Conservation (phyloP, 805 yeast species). For the Monosporozyma solicola region DNA sequence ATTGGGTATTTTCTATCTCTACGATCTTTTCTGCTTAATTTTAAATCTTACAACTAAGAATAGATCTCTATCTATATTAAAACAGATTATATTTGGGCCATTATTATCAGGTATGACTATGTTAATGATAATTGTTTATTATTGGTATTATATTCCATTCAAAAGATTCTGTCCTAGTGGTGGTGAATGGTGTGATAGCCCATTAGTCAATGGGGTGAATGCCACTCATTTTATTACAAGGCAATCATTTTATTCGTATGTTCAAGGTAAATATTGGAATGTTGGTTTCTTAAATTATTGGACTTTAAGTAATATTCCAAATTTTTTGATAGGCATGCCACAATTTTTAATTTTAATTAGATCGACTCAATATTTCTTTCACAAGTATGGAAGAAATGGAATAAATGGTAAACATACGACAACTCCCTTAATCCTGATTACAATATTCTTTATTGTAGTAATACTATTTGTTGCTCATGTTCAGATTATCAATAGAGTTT, state of each 20-base stretch:
- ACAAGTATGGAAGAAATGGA: conserved; percentile 30
- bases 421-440: conserved; percentile 35
- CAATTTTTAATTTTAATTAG: conserved; percentile 39
- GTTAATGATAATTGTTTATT: conserved; percentile 35
- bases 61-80: conserved; percentile 5
- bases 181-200: conserved; percentile 65
- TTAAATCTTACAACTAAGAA: not conserved
- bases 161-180: conserved; percentile 55
- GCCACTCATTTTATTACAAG: conserved; percentile 10
- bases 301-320: conserved; percentile 73
- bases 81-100: conserved; percentile 19
- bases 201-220: not conserved
- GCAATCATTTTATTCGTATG: conserved; percentile 49
- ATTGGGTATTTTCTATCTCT: conserved; percentile 57
- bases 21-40: conserved; percentile 38
- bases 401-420: conserved; percentile 9
- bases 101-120: conserved; percentile 51
- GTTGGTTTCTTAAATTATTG: conserved; percentile 76
- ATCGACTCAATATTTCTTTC: conserved; percentile 34
- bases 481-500: conserved; percentile 75
- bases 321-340: conserved; percentile 71
- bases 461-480: conserved; percentile 64
- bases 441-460: conserved; percentile 38
- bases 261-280: conserved; percentile 80
- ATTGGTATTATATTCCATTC: conserved; percentile 47